These are phyloP conservation scores for Cadophora malorum DNA, from an alignment of 2,329 filamentous ascomycete species.

Conservation along the genomic window DNA sequence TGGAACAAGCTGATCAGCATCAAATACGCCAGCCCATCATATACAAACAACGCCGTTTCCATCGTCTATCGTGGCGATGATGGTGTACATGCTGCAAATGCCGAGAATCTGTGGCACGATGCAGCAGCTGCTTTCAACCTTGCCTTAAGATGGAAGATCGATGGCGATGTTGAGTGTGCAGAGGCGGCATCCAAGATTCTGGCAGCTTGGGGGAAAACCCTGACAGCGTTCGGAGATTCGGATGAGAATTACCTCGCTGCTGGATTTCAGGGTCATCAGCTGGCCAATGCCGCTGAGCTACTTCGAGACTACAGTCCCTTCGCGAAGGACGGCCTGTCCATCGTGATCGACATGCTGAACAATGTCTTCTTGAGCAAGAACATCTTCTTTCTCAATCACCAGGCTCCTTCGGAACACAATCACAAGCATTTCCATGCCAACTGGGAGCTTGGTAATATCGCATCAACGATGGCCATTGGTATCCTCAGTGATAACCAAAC, in stretches of 20 bases:
- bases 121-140: slow-evolving; percentile 24
- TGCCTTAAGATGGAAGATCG: slow-evolving; percentile 23
- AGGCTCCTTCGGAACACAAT: slow-evolving; percentile 39
- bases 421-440: slow-evolving; percentile 26
- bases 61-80: slow-evolving; percentile 14
- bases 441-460: slow-evolving; percentile 54
- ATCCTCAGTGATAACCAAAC: slow-evolving; percentile 52
- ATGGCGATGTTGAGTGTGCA: slow-evolving; percentile 14
- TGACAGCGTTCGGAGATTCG: slow-evolving; percentile 37
- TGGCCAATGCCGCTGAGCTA: slow-evolving; percentile 54
- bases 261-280: slow-evolving; percentile 53
- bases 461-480: slow-evolving; percentile 50
- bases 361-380: slow-evolving; percentile 45
- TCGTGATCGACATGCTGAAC: slow-evolving; percentile 38
- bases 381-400: slow-evolving; percentile 14
- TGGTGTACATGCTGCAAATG: slow-evolving; percentile 3
- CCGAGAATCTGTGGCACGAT: slow-evolving; percentile 23
- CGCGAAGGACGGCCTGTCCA: slow-evolving; percentile 44
- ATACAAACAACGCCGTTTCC: slow-evolving; percentile 22
- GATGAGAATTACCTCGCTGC: slow-evolving; percentile 50
- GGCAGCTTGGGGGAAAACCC: slow-evolving; percentile 21
- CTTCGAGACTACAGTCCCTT: slow-evolving; percentile 41
- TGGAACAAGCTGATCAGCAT: slow-evolving; percentile 19
- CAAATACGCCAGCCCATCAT: slow-evolving; percentile 8
- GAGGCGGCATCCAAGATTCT: slow-evolving; percentile 25